Base-by-base conservation (phyloP, 768 basidiomycete genomes). In the Boletus rubropictus region DNA sequence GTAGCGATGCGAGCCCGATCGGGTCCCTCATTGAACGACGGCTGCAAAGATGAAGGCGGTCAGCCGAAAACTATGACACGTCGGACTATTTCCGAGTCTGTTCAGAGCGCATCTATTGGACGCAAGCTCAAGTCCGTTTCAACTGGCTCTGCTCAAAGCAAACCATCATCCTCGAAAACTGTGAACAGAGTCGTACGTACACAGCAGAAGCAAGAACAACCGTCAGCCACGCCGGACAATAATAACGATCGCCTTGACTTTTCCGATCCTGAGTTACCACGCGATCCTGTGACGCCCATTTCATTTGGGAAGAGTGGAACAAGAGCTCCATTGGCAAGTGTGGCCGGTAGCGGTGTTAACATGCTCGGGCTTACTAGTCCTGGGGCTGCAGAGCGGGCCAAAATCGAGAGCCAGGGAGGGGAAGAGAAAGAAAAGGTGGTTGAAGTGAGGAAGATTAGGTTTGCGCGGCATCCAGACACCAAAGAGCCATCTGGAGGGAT, bases 371-470 rank as follows among this genome's bases (percentile, higher is more conserved):
- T 78, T n/a, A 74, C 70, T 4, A 75, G 75, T 18, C 80, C 80
- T 4, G 79, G 81, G 46, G 71, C 78, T 14, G 71, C 73, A 48
- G 60, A 59, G 24, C 77, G 81, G 81, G 68, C 76, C n/a, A 62
- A 63, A 36, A 72, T 71, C 7, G 73, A 72, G 17, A 65, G 67
- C 39, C 58, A 43, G 8, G 67, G 69, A 27, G 58, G 49, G 17
- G 62, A 58, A 36, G 61, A 50, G 42, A 64, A 55, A 49, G 59
- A 56, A 35, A 62, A 44, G 46, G 50, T 46, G 6, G 48, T 38
- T 17, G 52, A 46, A 9, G 65, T 59, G n/a, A 76, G 76, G 56
- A 69, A 61, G n/a, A 75, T 78, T 27, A 75, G 72, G 18, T 80
- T 80, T 52, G 61, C 61, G 18, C 69, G 40, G 20, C 22, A 44